Evolutionary conservation across 305 asterid species (phyloP).

Genomic region (Solanum hybrid): DNA sequence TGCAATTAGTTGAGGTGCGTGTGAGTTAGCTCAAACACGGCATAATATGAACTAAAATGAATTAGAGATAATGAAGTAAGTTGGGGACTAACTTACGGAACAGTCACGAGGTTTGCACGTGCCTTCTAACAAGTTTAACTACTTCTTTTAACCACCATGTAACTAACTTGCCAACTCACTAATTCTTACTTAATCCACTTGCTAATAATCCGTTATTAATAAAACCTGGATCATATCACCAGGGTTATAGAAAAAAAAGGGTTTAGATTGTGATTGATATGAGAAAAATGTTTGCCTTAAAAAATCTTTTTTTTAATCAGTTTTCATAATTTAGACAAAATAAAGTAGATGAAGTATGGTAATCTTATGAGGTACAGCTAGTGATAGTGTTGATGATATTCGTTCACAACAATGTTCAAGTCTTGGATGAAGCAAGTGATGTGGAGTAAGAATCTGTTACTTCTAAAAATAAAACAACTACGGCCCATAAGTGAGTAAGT

Average conservation of each 20-base stretch:
- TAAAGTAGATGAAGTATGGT: not conserved
- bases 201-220: not conserved
- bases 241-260: not conserved
- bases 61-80: not conserved
- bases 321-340: not conserved
- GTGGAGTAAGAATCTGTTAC: not conserved
- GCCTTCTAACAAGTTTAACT: not conserved
- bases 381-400: not conserved
- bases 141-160: not conserved
- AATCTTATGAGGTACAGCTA: not conserved
- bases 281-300: not conserved
- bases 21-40: not conserved
- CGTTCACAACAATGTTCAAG: not conserved
- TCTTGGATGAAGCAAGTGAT: not conserved
- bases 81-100: not conserved
- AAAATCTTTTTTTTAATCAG: not conserved
- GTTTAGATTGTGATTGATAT: not conserved
- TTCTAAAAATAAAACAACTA: not conserved
- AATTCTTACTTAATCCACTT: not conserved
- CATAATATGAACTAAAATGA: not conserved
- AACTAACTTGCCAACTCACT: not conserved
- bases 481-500: not conserved
- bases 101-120: not conserved
- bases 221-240: not conserved
- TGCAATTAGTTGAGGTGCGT: not conserved